These are phyloP conservation scores for Xylaria sp. DNA, from an alignment of 495 filamentous ascomycete species.

Conservation along the genomic window DNA sequence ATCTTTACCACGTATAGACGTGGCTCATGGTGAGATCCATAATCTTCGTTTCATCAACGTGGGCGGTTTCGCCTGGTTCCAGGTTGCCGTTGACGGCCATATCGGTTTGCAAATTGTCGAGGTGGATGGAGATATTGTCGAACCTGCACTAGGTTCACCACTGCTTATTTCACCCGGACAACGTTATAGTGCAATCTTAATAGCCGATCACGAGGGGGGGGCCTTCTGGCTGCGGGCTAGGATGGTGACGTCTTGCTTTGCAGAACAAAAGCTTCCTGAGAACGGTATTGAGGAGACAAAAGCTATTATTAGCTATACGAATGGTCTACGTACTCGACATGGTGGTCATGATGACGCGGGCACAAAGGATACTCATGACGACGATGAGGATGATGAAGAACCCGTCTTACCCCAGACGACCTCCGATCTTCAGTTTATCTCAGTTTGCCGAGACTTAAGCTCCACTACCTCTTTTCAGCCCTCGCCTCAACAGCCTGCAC, in stretches of 20 bases:
- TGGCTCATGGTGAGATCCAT: constrained; percentile 62
- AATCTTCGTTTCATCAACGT: constrained; percentile 74
- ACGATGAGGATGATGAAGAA: constrained; percentile 30
- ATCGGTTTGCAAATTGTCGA: constrained; percentile 63
- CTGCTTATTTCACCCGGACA: constrained; percentile 68
- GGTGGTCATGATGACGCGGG: constrained; percentile 43
- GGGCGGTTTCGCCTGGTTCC: constrained; percentile 65
- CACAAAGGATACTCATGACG: constrained; percentile 37
- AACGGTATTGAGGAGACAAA: constrained; percentile 58
- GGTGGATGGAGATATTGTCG: constrained; percentile 73
- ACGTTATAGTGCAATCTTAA: constrained; percentile 68
- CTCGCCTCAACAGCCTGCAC: constrained; percentile 45
- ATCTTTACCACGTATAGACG: constrained; percentile 52
- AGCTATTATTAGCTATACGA: constrained; percentile 59
- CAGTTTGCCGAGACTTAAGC: constrained; percentile 53
- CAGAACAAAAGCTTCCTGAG: constrained; percentile 50
- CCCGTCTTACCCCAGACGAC: constrained; percentile 44
- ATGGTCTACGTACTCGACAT: constrained; percentile 21
- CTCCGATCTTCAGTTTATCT: constrained; percentile 44
- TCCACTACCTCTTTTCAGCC: constrained; percentile 47
- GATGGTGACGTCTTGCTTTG: constrained; percentile 64
- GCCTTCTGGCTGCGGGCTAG: constrained; percentile 67
- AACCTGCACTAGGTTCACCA: constrained; percentile 58
- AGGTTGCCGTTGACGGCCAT: constrained; percentile 59
- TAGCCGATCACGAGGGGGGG: constrained; percentile 61